These are phyloP conservation scores for Nepenthes gracilis DNA, from an alignment of 148 eudicot genomes.

Conservation along the genomic window DNA sequence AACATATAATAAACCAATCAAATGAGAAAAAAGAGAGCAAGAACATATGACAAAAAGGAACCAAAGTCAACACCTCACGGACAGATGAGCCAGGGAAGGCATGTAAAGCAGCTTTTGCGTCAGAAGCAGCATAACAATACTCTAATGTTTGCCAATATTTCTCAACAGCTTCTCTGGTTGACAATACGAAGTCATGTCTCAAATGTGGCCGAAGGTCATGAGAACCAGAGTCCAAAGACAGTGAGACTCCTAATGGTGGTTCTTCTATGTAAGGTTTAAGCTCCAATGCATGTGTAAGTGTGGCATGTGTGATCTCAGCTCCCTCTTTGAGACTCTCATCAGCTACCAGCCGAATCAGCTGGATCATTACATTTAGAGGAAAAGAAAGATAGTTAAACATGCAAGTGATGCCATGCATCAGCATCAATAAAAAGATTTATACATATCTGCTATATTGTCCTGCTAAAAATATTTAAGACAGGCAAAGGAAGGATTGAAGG, in stretches of 20 bases:
- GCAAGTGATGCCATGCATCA: not conserved
- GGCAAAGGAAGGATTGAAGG: too few relatives aligned
- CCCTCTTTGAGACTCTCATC: slow-evolving; percentile 42
- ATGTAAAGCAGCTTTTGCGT: slow-evolving; percentile 70
- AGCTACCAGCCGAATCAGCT: slow-evolving; percentile 75
- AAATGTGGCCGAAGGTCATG: slow-evolving; percentile 79
- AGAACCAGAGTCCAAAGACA: slow-evolving; percentile 30
- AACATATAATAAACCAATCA: too few relatives aligned
- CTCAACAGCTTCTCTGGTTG: slow-evolving; percentile 70
- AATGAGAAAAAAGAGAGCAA: too few relatives aligned
- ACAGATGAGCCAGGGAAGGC: slow-evolving; percentile 93
- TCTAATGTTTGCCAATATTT: slow-evolving; percentile 95
- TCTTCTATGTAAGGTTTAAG: slow-evolving; percentile 93
- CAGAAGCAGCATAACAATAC: slow-evolving; percentile 88
- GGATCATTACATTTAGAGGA: slow-evolving; percentile 12
- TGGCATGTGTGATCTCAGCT: slow-evolving; percentile 37
- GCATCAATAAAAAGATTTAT: too few relatives aligned
- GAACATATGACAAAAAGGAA: too few relatives aligned
- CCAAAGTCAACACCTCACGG: slow-evolving; percentile 44
- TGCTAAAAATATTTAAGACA: too few relatives aligned
- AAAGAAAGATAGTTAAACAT: not conserved
- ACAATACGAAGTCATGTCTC: slow-evolving; percentile 86
- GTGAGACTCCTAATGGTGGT: slow-evolving; percentile 40
- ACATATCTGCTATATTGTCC: too few relatives aligned
- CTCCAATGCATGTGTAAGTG: slow-evolving; percentile 70